A percentile compares a stretch with the other conserved stretches of the same genome.
phyloP scores from a whole-genome alignment of 768 basidiomycete species.

The Coprinopsis cinerea region DNA sequence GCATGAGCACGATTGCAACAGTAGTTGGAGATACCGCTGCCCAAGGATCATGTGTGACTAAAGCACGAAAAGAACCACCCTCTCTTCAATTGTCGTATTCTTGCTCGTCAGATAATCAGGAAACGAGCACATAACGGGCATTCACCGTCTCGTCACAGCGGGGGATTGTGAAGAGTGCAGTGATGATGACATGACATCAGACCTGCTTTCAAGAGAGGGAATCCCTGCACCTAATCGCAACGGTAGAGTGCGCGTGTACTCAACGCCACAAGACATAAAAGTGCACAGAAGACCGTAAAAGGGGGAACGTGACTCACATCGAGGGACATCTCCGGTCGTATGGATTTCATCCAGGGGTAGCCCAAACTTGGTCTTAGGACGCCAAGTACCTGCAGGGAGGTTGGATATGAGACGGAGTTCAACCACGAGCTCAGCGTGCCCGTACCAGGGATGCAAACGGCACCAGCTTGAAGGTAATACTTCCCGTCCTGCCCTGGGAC shows the following conservation, averaged over 20 bases:
- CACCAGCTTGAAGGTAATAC: slow-evolving; percentile 73
- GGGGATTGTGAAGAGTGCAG: too few relatives aligned
- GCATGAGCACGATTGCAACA: too few relatives aligned
- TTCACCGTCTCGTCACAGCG: too few relatives aligned
- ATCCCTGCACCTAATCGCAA: too few relatives aligned
- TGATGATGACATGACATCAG: too few relatives aligned
- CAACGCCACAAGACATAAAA: not conserved
- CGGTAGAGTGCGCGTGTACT: not conserved
- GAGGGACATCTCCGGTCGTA: slow-evolving; percentile 61
- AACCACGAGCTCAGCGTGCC: slow-evolving; percentile 1
- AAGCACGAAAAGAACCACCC: too few relatives aligned
- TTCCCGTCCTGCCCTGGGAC: slow-evolving; percentile 53
- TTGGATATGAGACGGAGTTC: not conserved
- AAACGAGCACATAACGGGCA: too few relatives aligned
- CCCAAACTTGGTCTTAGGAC: slow-evolving; percentile 72
- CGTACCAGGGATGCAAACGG: slow-evolving; percentile 54
- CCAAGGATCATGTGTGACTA: too few relatives aligned
- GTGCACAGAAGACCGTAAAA: slow-evolving; percentile 3
- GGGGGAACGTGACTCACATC: slow-evolving; percentile 42
- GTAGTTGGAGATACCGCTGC: too few relatives aligned
- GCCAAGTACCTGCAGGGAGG: slow-evolving; percentile 56
- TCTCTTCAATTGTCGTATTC: too few relatives aligned
- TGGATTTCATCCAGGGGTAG: slow-evolving; percentile 70
- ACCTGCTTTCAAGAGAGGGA: too few relatives aligned
- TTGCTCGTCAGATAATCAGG: too few relatives aligned